Evolutionary conservation across 1,284 basidiomycete genomes (phyloP).

Genomic region (Thelephora terrestris): DNA sequence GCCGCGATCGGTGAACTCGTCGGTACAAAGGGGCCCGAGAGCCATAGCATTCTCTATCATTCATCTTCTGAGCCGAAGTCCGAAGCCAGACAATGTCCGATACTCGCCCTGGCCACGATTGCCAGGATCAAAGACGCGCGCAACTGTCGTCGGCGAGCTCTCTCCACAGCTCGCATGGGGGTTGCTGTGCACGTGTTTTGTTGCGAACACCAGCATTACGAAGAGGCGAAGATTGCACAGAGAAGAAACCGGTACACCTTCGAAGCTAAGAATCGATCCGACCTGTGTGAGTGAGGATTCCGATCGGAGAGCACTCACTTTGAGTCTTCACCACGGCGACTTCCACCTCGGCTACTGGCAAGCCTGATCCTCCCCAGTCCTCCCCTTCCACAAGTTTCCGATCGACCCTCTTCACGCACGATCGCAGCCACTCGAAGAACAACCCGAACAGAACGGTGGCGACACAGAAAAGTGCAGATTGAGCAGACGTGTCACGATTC

Average conservation of each 20-base stretch:
- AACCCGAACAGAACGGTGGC: slow-evolving; percentile 54
- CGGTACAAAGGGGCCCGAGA: slow-evolving; percentile 26
- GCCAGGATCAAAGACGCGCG: slow-evolving; percentile 73
- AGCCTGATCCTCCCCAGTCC: slow-evolving; percentile 30
- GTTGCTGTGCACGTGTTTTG: slow-evolving; percentile 57
- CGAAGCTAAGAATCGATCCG: no score
- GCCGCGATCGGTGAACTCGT: no score
- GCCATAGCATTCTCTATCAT: slow-evolving; percentile 50
- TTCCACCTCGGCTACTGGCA: background rate
- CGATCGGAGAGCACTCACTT: slow-evolving; percentile 42
- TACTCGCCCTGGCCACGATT: slow-evolving; percentile 57
- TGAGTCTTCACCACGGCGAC: background rate
- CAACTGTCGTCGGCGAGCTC: background rate
- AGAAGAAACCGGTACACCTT: slow-evolving; percentile 49
- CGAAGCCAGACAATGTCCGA: slow-evolving; percentile 65
- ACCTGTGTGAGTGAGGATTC: no score
- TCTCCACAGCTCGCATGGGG: background rate
- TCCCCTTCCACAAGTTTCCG: slow-evolving; percentile 37
- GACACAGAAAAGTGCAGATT: slow-evolving; percentile 55
- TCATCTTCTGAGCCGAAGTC: slow-evolving; percentile 27
- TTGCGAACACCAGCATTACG: slow-evolving; percentile 85
- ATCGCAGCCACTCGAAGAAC: slow-evolving; percentile 67
- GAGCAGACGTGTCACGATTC: slow-evolving; percentile 62
- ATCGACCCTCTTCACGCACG: slow-evolving; percentile 49
- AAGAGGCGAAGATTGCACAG: slow-evolving; percentile 66